Percentiles rank a stretch among this genome's conserved stretches.
Evolutionary conservation across 805 yeast genomes (phyloP).

Genomic region (Sugiyamaella mastotermitis): DNA sequence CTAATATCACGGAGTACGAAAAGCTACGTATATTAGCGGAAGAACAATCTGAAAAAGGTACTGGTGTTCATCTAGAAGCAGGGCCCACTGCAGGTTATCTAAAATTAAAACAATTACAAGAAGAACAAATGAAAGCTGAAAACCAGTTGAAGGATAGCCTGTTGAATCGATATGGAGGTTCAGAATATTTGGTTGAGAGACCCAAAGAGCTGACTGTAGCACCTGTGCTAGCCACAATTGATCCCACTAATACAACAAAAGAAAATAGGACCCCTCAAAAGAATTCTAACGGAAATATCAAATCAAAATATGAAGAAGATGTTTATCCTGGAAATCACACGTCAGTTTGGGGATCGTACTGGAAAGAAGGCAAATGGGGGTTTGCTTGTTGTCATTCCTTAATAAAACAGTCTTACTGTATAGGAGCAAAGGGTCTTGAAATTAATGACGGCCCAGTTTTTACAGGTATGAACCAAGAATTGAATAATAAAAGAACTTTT

Average conservation of each 20-base stretch:
- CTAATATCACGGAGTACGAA: too few species aligned
- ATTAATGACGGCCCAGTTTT: conserved; percentile 11
- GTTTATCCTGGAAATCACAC: conserved; percentile 35
- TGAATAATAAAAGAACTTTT: too few species aligned
- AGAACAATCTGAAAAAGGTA: conserved; percentile 33
- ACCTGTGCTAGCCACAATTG: conserved; percentile 5
- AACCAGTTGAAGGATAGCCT: conserved; percentile 31
- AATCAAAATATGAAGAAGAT: conserved; percentile 21
- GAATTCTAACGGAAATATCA: background rate
- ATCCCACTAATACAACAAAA: background rate
- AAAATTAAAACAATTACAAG: conserved; percentile 32
- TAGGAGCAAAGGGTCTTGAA: conserved; percentile 23
- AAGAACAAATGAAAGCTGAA: conserved; percentile 26
- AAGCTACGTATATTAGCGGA: conserved; percentile 46
- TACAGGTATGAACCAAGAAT: too few species aligned
- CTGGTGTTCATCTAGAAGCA: conserved; percentile 30
- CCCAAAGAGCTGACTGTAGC: conserved; percentile 12
- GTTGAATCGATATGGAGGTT: conserved; percentile 36
- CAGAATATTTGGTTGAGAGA: conserved; percentile 17
- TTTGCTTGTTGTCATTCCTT: conserved; percentile 37
- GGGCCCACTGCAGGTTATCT: conserved; percentile 43
- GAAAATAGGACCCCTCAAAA: background rate
- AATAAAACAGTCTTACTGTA: conserved; percentile 32
- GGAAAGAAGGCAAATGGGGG: conserved; percentile 40
- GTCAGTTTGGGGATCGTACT: conserved; percentile 41